Evolutionary conservation across 495 filamentous ascomycete species (phyloP).

Genomic region (Aspergillus egyptiacus): DNA sequence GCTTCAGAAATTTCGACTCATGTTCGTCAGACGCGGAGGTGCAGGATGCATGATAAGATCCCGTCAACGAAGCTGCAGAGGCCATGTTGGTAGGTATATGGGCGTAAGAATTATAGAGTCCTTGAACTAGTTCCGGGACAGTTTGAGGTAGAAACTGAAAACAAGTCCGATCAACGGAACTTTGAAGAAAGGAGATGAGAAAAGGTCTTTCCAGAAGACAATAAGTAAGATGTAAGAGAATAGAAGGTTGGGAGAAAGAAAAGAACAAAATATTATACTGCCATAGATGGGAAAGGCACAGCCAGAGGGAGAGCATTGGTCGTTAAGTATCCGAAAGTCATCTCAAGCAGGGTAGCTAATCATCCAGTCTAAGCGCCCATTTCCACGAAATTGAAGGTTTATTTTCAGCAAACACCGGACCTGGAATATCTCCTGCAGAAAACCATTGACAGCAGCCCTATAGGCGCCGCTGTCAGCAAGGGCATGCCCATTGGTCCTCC

Average conservation of each 20-base stretch:
- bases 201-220: conserved; percentile 17
- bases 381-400: conserved; percentile 7
- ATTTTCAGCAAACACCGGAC: conserved; percentile 2
- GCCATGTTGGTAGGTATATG: conserved; percentile 21
- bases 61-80: conserved; percentile 22
- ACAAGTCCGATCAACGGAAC: conserved; percentile 5
- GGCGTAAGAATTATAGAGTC: not conserved
- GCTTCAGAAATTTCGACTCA: conserved; percentile 35
- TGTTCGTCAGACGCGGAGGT: conserved; percentile 33
- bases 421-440: conserved; percentile 7
- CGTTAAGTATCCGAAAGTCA: not conserved
- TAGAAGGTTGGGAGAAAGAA: conserved; percentile 4
- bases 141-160: conserved; percentile 1
- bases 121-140: not conserved
- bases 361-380: not conserved
- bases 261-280: conserved; percentile 1
- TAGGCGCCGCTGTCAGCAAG: conserved; percentile 7
- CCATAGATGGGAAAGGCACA: not conserved
- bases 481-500: conserved; percentile 5
- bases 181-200: not conserved
- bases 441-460: conserved; percentile 6
- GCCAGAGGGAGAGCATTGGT: not conserved
- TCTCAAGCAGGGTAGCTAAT: not conserved
- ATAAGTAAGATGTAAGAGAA: not conserved
- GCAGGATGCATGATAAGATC: conserved; percentile 26